Evolutionary conservation across 345 rosid species (phyloP).

Genomic region (Salix suchowensis): DNA sequence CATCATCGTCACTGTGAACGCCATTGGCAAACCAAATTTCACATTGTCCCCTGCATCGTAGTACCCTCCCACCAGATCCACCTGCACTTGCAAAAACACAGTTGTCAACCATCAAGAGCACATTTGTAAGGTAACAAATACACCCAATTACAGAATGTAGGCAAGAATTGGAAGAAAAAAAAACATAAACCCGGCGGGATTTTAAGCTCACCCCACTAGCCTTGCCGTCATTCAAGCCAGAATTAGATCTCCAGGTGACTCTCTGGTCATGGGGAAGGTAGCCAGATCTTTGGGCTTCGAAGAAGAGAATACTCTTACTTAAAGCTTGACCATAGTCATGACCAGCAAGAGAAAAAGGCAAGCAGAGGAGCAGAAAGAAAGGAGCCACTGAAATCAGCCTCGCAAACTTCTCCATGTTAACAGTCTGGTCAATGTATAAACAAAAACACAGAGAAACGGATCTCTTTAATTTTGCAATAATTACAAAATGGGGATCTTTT

Average conservation of each 20-base stretch:
- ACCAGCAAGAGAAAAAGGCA: conserved; percentile 60
- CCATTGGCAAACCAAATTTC: conserved; percentile 98
- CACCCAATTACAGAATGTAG: neutral
- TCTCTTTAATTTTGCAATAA: neutral
- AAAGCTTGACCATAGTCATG: conserved; percentile 94
- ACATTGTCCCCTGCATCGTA: conserved; percentile 99
- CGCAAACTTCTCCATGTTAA: conserved; percentile 29
- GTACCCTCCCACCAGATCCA: conserved; percentile 96
- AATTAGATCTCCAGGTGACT: conserved; percentile 85
- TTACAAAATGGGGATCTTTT: conserved; percentile 13
- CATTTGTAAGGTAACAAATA: neutral
- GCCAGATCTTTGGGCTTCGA: conserved; percentile 99
- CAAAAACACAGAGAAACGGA: conserved; percentile 1
- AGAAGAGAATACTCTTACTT: conserved; percentile 89
- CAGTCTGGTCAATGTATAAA: neutral
- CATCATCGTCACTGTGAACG: conserved; percentile 96
- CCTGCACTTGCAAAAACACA: conserved; percentile 36
- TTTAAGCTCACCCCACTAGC: conserved; percentile 77
- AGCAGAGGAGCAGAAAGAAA: conserved; percentile 50
- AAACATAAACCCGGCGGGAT: neutral
- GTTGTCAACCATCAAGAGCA: neutral
- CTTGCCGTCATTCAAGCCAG: conserved; percentile 89
- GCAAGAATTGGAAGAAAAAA: fast-evolving
- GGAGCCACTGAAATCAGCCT: conserved; percentile 34
- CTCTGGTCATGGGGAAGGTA: conserved; percentile 77